Conservation (phyloP, 352 stramenopile genomes). For the Pythium rhizo-oryzae region DNA sequence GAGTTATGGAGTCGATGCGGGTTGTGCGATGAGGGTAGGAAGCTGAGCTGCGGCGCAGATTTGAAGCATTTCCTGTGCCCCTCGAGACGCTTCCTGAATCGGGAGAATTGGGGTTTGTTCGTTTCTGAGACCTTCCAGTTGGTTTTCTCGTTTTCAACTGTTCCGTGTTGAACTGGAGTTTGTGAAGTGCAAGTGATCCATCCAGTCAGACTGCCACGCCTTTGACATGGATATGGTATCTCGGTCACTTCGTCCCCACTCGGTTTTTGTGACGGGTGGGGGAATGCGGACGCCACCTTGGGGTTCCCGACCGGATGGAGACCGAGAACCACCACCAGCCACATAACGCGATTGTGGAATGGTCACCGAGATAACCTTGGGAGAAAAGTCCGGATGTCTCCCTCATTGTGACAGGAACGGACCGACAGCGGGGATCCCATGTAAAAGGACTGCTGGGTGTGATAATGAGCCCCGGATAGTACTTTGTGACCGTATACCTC, state of each 20-base stretch:
- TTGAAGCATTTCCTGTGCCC: too few relatives aligned
- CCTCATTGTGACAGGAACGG: too few relatives aligned
- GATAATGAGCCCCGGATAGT: background rate
- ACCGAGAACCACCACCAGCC: constrained; percentile 4
- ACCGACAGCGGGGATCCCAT: background rate
- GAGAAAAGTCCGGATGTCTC: background rate
- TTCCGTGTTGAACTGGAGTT: constrained; percentile 1
- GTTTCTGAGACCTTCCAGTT: constrained; percentile 3
- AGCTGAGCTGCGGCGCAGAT: too few relatives aligned
- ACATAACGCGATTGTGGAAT: background rate
- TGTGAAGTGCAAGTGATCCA: background rate
- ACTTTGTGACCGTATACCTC: background rate
- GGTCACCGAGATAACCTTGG: background rate
- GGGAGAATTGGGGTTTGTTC: background rate
- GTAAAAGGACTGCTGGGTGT: background rate
- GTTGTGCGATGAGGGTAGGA: too few relatives aligned
- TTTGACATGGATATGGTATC: background rate
- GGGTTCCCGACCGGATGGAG: constrained; percentile 1
- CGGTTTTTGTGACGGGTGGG: constrained; percentile 8
- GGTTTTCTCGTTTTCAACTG: background rate
- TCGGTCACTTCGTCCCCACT: background rate
- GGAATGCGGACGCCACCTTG: background rate
- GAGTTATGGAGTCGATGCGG: too few relatives aligned
- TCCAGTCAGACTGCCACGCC: background rate
- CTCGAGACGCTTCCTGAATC: background rate